Percentiles rank a stretch among this genome's conserved stretches.
phyloP scores from a whole-genome alignment of 306 rosid species.

The Sindora glabra region DNA sequence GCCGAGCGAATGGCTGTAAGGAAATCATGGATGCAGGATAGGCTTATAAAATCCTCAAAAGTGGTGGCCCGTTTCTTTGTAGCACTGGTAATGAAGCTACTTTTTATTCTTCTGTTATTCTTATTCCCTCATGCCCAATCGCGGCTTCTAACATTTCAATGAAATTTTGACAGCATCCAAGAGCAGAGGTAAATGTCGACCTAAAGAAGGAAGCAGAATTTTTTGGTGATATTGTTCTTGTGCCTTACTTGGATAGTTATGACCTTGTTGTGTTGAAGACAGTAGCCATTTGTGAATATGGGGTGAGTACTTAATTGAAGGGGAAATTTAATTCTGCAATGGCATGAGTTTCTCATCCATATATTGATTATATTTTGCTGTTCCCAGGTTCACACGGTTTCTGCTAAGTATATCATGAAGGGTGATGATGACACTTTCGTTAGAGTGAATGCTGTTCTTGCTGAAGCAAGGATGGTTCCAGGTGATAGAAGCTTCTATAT shows the following conservation, averaged over 20 bases:
- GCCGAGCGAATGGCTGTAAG: slow-evolving; percentile 93
- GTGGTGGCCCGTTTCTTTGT: slow-evolving; percentile 90
- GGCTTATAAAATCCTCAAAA: slow-evolving; percentile 56
- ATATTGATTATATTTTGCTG: slow-evolving; percentile 6
- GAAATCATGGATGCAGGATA: slow-evolving; percentile 95
- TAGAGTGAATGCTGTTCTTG: slow-evolving; percentile 53
- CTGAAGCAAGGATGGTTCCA: slow-evolving; percentile 38
- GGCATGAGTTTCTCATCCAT: neutral
- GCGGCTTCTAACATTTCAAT: slow-evolving; percentile 16
- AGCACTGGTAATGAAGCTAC: slow-evolving; percentile 57
- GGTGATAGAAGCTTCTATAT: slow-evolving; percentile 55
- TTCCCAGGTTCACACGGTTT: slow-evolving; percentile 53
- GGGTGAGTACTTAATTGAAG: slow-evolving; percentile 51
- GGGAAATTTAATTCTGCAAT: neutral
- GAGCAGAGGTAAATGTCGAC: slow-evolving; percentile 63
- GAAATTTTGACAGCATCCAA: slow-evolving; percentile 51
- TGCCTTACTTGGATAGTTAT: slow-evolving; percentile 95
- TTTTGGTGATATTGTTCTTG: slow-evolving; percentile 87
- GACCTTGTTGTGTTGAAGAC: slow-evolving; percentile 96
- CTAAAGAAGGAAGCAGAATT: slow-evolving; percentile 85
- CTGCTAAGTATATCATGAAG: slow-evolving; percentile 82
- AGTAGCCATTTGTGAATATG: slow-evolving; percentile 90
- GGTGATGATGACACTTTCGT: slow-evolving; percentile 98
- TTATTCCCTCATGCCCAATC: neutral
- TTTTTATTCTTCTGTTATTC: slow-evolving; percentile 8